Evolutionary conservation across 345 rosid species (phyloP).

Genomic region (Durio zibethinus): DNA sequence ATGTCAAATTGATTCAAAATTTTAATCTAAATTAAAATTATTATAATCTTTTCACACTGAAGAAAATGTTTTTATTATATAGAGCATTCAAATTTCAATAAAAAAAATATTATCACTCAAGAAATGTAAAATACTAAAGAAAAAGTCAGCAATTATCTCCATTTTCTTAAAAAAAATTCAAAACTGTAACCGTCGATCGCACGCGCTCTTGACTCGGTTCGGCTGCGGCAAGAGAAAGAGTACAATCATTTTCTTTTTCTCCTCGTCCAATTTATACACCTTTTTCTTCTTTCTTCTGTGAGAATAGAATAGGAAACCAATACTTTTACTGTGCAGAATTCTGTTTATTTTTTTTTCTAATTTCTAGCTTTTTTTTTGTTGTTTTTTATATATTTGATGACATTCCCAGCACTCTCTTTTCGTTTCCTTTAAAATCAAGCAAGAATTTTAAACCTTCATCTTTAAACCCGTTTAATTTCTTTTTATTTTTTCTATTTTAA

Average conservation of each 20-base stretch:
- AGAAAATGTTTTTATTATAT: too few relatives aligned
- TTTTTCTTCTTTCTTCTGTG: background rate
- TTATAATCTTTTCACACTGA: too few relatives aligned
- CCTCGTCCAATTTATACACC: background rate
- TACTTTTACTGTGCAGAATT: background rate
- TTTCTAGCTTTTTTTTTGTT: background rate
- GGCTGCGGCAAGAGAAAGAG: background rate
- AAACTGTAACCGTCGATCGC: background rate
- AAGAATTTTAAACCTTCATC: conserved; percentile 18
- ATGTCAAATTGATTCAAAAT: too few relatives aligned
- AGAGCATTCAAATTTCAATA: too few relatives aligned
- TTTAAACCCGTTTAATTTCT: background rate
- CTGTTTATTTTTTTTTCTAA: background rate
- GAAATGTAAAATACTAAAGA: background rate
- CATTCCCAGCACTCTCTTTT: background rate
- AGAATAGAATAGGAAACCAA: background rate
- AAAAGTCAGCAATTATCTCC: background rate
- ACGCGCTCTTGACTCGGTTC: conserved; percentile 3
- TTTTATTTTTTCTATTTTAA: background rate
- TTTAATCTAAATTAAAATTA: too few relatives aligned
- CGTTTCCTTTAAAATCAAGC: conserved; percentile 38
- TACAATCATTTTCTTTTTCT: background rate
- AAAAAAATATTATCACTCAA: background rate
- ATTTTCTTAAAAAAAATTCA: background rate
- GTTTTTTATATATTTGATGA: too few relatives aligned